A percentile compares a stretch with the other conserved stretches of the same genome.
Conservation (phyloP, 768 basidiomycete species). For the Auricularia sp. region DNA sequence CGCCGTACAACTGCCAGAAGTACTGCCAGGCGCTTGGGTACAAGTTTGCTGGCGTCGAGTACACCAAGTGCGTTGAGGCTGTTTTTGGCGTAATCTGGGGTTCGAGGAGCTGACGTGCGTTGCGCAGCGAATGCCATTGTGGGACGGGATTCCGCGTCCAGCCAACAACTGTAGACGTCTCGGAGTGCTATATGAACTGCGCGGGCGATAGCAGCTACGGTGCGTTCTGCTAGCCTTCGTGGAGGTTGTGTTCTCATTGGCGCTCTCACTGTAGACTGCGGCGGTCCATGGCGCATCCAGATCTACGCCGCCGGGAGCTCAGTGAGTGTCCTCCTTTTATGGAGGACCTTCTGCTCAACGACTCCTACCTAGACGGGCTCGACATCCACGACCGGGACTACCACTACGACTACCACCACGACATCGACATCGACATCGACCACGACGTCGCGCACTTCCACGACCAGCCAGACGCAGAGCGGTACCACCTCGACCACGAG, state of each 20-base stretch:
- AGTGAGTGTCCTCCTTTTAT: not conserved
- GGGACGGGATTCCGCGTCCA: not conserved
- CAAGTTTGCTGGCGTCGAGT: not conserved
- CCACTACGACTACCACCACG: not conserved
- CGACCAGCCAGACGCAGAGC: not conserved
- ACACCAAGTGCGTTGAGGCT: not conserved
- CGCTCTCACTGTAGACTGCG: not conserved
- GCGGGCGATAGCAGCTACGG: not conserved
- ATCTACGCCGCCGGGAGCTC: not conserved
- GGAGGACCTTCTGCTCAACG: not conserved
- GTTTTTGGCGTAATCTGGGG: no score
- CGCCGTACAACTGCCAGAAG: not conserved
- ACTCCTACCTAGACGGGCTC: not conserved
- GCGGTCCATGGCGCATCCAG: not conserved
- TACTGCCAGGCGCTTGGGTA: not conserved
- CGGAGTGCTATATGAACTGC: not conserved
- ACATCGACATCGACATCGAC: not conserved
- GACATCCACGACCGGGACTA: not conserved
- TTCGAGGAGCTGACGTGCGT: not conserved
- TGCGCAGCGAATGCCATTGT: not conserved
- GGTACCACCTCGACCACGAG: not conserved
- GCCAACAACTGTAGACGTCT: not conserved
- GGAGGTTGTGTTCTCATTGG: not conserved
- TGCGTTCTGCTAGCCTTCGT: not conserved
- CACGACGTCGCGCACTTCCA: not conserved